Base-by-base conservation (phyloP, 1,139 yeast species). In the Suhomyces panamericanus region DNA sequence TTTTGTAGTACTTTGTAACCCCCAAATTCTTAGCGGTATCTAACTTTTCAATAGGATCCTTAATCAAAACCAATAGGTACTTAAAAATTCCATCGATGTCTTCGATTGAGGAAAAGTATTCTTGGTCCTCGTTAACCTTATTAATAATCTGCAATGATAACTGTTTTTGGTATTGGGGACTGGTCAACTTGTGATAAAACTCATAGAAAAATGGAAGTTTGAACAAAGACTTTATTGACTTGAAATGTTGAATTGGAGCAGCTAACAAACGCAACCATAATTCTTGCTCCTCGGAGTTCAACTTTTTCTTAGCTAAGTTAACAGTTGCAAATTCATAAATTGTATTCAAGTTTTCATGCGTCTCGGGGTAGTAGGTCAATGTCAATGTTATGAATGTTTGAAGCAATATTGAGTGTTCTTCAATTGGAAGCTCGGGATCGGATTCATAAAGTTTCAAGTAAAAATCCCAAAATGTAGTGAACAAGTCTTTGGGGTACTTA, bases 381-480 rank as follows among this genome's bases (percentile, higher is more conserved):
- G 90, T 75, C 35, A 91, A 66, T 50, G 78, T 78, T 41, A 86
- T 75, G 34, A 87, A 75, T 13, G 87, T 80, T 46, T 82, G 83
- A 39, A 89, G 70, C 27, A 90, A 72, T 0, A 78, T 73, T 6
- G 88, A 77, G 47, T 81, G 81, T 51, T 87, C 95, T 38, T 78
- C 81, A 17, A 80, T 60, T 0, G 90, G 70, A 24, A 90, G 64
- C 42, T 84, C 86, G 0, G 88, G 85, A 47, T 85, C 81, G 8
- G 73, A 64, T 42, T 78, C 71, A 45, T 75, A 71, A 26, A 88
- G 62, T 38, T 74, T 74, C 31, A 72, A 64, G 48, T 87, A 77
- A 56, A 86, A 87, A 9, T 67, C 63, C 84, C 93, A 84, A 59
- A 89, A 86, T 16, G 70, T 73, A 32, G 73, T 74, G 57, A 87